Percentiles rank a stretch among this genome's conserved stretches.
phyloP scores from a whole-genome alignment of 2,329 filamentous ascomycete genomes.

The Penicillium sp. region DNA sequence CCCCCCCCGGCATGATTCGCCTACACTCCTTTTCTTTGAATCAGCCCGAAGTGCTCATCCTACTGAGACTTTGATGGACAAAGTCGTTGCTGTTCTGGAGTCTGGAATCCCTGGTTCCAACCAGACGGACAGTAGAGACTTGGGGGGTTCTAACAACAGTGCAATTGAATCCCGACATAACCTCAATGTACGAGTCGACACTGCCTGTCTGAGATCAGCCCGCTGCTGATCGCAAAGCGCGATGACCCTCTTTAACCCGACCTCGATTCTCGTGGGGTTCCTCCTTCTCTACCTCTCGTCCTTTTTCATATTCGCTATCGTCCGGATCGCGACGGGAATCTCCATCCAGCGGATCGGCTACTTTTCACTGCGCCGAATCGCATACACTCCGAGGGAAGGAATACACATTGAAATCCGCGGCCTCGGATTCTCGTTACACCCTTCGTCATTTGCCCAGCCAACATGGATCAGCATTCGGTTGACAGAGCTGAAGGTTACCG shows the following conservation, averaged over 20 bases:
- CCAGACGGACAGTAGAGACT: conserved; percentile 11
- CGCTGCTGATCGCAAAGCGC: conserved; percentile 31
- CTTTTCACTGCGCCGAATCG: conserved; percentile 83
- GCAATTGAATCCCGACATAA: conserved; percentile 5
- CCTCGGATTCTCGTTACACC: conserved; percentile 81
- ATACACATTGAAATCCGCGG: conserved; percentile 85
- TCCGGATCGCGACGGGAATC: conserved; percentile 87
- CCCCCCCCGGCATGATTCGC: conserved; percentile 10
- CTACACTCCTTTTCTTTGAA: conserved; percentile 2
- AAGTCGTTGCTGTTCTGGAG: conserved; percentile 5
- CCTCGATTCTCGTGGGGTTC: conserved; percentile 81
- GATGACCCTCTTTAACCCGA: conserved; percentile 56
- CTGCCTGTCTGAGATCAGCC: conserved; percentile 25
- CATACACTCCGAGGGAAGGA: conserved; percentile 85
- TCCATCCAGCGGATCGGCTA: conserved; percentile 96
- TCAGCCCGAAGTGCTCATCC: conserved; percentile 8
- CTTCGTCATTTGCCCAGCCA: conserved; percentile 93
- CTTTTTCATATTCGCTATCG: conserved; percentile 87
- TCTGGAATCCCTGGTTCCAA: conserved; percentile 4
- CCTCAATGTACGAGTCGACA: conserved; percentile 20
- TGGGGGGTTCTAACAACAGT: conserved; percentile 1
- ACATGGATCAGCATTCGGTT: conserved; percentile 93
- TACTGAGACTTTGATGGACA: conserved; percentile 11
- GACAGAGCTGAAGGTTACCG: conserved; percentile 76
- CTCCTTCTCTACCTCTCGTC: conserved; percentile 85